These are phyloP conservation scores for Fusarium begoniae DNA, from an alignment of 2,329 filamentous ascomycete genomes.

Conservation along the genomic window DNA sequence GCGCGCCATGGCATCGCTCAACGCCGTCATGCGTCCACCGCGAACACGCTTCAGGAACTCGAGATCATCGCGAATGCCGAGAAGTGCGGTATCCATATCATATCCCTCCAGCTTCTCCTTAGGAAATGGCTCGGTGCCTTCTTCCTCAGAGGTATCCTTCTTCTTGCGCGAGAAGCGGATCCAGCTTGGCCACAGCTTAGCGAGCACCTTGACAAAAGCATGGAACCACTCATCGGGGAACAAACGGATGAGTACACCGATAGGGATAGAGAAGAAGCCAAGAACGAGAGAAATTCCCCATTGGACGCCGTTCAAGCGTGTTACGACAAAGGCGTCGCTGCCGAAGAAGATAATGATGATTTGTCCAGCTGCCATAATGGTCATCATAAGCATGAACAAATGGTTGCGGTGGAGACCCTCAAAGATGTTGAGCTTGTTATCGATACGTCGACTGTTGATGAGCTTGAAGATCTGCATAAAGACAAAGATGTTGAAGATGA, in stretches of 20 bases:
- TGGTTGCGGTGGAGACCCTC: slow-evolving; percentile 64
- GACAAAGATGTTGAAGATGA: slow-evolving; percentile 76
- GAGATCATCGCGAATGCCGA: slow-evolving; percentile 32
- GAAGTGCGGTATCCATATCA: slow-evolving; percentile 27
- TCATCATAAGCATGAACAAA: slow-evolving; percentile 41
- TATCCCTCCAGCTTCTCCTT: slow-evolving; percentile 29
- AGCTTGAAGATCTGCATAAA: slow-evolving; percentile 79
- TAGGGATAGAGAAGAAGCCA: slow-evolving; percentile 77
- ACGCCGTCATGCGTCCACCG: slow-evolving; percentile 26
- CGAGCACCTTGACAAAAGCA: slow-evolving; percentile 9
- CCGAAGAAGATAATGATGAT: slow-evolving; percentile 38
- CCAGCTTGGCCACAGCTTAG: slow-evolving; percentile 31
- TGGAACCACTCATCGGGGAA: slow-evolving; percentile 71
- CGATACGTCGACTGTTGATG: slow-evolving; percentile 72
- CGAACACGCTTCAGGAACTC: slow-evolving; percentile 31
- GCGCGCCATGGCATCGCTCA: slow-evolving; percentile 32
- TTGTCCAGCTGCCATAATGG: slow-evolving; percentile 43
- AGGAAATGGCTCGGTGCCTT: slow-evolving; percentile 3
- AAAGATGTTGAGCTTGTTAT: slow-evolving; percentile 89
- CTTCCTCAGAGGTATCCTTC: slow-evolving; percentile 12
- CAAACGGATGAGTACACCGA: slow-evolving; percentile 77
- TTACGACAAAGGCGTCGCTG: slow-evolving; percentile 76
- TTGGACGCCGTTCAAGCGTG: slow-evolving; percentile 69
- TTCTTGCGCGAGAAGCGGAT: slow-evolving; percentile 27
- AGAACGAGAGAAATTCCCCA: slow-evolving; percentile 85